Evolutionary conservation across 2,329 filamentous ascomycete species (phyloP).

Genomic region (Reticulascus tulasneorum): DNA sequence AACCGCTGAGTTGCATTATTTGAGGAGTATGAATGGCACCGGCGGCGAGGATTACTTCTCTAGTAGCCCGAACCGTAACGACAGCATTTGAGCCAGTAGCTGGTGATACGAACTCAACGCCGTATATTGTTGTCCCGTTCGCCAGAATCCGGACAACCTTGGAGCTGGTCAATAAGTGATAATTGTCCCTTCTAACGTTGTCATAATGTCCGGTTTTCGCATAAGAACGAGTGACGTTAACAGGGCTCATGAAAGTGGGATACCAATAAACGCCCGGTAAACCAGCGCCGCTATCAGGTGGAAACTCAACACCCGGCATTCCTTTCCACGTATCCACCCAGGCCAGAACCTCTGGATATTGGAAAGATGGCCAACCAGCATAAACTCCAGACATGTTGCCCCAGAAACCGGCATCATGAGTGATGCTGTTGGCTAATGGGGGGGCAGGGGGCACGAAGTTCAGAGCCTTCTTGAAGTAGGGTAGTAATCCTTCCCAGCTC

Average conservation of each 20-base stretch:
- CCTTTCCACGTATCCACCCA: constrained; percentile 31
- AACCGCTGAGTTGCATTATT: constrained; percentile 39
- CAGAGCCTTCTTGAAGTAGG: constrained; percentile 39
- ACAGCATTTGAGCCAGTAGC: constrained; percentile 12
- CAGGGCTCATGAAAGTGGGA: constrained; percentile 36
- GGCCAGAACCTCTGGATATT: constrained; percentile 27
- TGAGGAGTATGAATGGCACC: constrained; percentile 33
- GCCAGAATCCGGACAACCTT: constrained; percentile 26
- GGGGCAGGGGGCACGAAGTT: constrained; percentile 3
- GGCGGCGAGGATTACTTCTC: constrained; percentile 32
- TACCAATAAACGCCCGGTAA: constrained; percentile 37
- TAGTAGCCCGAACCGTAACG: constrained; percentile 19
- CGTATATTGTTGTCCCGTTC: constrained; percentile 23
- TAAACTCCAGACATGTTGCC: constrained; percentile 31
- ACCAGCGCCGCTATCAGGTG: constrained; percentile 33
- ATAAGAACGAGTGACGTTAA: constrained; percentile 30
- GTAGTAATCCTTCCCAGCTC: constrained; percentile 31
- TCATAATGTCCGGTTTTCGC: constrained; percentile 31
- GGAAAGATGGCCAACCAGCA: constrained; percentile 33
- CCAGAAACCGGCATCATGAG: constrained; percentile 31
- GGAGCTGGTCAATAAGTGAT: constrained; percentile 29
- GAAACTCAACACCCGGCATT: constrained; percentile 34
- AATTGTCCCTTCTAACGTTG: constrained; percentile 27
- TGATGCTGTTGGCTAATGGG: constrained; percentile 16
- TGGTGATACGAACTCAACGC: constrained; percentile 22